Conservation (phyloP, 129 eudicot genomes). For the Flaveria brownii region DNA sequence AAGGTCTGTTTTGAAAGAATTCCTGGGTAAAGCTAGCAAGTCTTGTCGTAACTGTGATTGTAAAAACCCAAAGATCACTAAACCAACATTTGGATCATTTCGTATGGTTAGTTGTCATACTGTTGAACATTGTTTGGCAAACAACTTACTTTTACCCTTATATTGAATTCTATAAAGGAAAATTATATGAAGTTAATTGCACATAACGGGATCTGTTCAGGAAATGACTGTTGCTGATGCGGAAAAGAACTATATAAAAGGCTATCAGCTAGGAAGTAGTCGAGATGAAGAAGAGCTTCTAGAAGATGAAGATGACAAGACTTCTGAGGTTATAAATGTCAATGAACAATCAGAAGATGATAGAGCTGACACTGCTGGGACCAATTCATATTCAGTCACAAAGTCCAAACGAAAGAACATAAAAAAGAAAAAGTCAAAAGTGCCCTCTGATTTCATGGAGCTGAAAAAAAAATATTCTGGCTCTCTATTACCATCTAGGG, state of each 20-base stretch:
- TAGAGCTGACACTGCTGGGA: conserved; percentile 46
- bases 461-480: conserved; percentile 43
- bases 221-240: conserved; percentile 35
- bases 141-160: conserved; percentile 1
- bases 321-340: conserved; percentile 60
- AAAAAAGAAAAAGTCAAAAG: conserved; percentile 31
- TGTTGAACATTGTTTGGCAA: conserved; percentile 11
- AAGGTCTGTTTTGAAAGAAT: conserved; percentile 53
- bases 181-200: not conserved
- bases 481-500: conserved; percentile 81
- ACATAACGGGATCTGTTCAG: conserved; percentile 12
- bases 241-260: conserved; percentile 46
- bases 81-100: conserved; percentile 82
- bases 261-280: conserved; percentile 31
- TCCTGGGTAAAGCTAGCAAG: conserved; percentile 36
- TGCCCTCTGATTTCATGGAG: conserved; percentile 33
- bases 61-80: conserved; percentile 63
- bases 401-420: conserved; percentile 36
- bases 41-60: conserved; percentile 51
- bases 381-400: conserved; percentile 29
- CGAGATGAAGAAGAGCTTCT: conserved; percentile 34
- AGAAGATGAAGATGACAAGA: conserved; percentile 41
- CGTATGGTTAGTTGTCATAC: conserved; percentile 54
- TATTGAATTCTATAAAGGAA: not conserved
- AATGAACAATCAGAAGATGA: conserved; percentile 47